Evolutionary conservation across 208 protist genomes (phyloP).

Genomic region (Leishmania braziliensis): DNA sequence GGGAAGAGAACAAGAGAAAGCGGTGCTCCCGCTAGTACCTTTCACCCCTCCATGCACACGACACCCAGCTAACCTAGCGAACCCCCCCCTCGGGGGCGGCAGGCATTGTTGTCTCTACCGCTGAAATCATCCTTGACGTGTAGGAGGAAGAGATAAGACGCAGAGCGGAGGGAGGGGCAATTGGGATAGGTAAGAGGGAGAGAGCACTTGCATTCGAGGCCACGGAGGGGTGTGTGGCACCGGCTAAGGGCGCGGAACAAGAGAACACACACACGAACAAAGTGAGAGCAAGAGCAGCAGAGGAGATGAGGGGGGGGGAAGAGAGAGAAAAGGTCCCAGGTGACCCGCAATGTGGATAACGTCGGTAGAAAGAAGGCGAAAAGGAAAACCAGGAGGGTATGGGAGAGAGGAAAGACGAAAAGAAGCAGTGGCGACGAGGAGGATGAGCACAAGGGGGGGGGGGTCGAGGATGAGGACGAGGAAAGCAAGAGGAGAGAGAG

Average conservation of each 20-base stretch:
- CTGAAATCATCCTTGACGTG: not conserved
- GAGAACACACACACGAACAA: constrained; percentile 7
- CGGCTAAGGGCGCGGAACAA: not conserved
- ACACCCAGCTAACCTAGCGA: not conserved
- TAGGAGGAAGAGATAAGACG: not conserved
- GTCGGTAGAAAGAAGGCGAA: not conserved
- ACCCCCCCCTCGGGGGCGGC: not conserved
- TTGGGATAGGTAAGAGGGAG: not conserved
- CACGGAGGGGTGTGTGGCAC: not conserved
- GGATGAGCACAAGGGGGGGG: not conserved
- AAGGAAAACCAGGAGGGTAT: not conserved
- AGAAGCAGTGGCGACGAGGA: not conserved
- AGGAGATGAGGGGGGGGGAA: not conserved
- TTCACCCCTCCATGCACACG: not conserved
- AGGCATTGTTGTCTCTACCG: not conserved
- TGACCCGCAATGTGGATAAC: not conserved
- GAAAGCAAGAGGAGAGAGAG: not conserved
- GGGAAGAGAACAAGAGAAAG: not conserved
- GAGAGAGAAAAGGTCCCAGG: not conserved
- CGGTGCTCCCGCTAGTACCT: not conserved
- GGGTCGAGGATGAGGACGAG: not conserved
- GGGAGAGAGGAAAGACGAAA: not conserved
- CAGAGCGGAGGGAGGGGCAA: not conserved
- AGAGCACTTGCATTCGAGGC: not conserved
- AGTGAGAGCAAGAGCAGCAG: not conserved